Conservation (phyloP, 495 filamentous ascomycete species). For the Penicillium desertorum region DNA sequence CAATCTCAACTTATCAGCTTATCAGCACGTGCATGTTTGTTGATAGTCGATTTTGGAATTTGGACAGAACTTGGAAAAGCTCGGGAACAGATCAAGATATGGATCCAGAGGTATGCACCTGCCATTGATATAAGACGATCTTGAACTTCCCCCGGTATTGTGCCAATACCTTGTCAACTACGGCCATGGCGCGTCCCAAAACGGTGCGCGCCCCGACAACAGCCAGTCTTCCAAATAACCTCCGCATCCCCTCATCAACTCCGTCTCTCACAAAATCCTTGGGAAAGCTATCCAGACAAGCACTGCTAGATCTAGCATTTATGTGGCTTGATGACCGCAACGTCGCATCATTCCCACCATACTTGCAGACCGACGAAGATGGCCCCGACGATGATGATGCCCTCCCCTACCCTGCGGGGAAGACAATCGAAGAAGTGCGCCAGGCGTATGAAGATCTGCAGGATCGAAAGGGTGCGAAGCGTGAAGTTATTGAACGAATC, state of each 20-base stretch:
- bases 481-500: conserved; percentile 75
- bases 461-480: conserved; percentile 62
- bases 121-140: background rate
- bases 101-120: background rate
- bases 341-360: conserved; percentile 51
- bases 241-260: conserved; percentile 63
- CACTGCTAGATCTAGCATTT: conserved; percentile 66
- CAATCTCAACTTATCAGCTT: background rate
- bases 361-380: conserved; percentile 30
- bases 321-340: conserved; percentile 71
- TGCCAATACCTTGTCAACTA: background rate
- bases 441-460: conserved; percentile 59
- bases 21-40: conserved; percentile 15
- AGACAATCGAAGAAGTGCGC: conserved; percentile 59
- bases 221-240: conserved; percentile 50
- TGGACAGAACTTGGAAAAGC: background rate
- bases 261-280: conserved; percentile 64
- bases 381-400: conserved; percentile 38
- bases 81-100: background rate
- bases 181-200: conserved; percentile 44
- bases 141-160: background rate
- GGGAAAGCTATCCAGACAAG: conserved; percentile 64
- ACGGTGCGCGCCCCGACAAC: conserved; percentile 47
- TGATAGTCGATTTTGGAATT: conserved; percentile 2
- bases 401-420: conserved; percentile 61